These are phyloP conservation scores for Zangia roseola DNA, from an alignment of 768 basidiomycete species.

Conservation along the genomic window DNA sequence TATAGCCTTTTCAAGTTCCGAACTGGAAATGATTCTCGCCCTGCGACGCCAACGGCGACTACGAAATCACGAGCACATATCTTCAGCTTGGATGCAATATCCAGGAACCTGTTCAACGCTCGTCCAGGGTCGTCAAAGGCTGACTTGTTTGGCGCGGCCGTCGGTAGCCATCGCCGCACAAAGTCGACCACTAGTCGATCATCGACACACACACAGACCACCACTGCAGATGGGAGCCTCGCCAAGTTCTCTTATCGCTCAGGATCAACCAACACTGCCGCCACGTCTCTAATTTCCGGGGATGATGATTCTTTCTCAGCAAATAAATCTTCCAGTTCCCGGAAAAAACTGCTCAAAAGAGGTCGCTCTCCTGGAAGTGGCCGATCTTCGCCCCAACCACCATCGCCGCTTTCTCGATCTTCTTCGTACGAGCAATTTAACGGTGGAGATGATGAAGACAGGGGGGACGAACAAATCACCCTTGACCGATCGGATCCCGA, in stretches of 20 bases:
- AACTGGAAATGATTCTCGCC: conserved; percentile 73
- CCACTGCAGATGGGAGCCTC: conserved; percentile 64
- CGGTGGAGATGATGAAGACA: conserved; percentile 45
- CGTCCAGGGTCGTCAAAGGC: conserved; percentile 66
- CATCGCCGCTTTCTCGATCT: conserved; percentile 40
- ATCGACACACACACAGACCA: conserved; percentile 71
- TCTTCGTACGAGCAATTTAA: conserved; percentile 41
- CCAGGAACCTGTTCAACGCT: conserved; percentile 80
- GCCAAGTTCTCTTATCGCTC: conserved; percentile 73
- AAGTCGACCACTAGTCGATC: conserved; percentile 73
- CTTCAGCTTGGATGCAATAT: conserved; percentile 87
- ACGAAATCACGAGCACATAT: conserved; percentile 77
- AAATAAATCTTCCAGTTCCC: conserved; percentile 43
- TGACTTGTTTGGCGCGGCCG: conserved; percentile 75
- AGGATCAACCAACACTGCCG: conserved; percentile 60
- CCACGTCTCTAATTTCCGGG: conserved; percentile 57
- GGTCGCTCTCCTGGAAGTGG: conserved; percentile 41
- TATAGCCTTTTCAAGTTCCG: conserved; percentile 88
- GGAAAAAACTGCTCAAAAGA: conserved; percentile 46
- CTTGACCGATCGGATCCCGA: conserved; percentile 74
- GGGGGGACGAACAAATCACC: conserved; percentile 38
- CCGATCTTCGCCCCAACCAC: conserved; percentile 35
- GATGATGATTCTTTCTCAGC: conserved; percentile 61
- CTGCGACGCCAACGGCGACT: conserved; percentile 79
- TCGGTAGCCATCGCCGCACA: conserved; percentile 57